Base-by-base conservation (phyloP, 495 filamentous ascomycete genomes). In the Viridothelium virens region DNA sequence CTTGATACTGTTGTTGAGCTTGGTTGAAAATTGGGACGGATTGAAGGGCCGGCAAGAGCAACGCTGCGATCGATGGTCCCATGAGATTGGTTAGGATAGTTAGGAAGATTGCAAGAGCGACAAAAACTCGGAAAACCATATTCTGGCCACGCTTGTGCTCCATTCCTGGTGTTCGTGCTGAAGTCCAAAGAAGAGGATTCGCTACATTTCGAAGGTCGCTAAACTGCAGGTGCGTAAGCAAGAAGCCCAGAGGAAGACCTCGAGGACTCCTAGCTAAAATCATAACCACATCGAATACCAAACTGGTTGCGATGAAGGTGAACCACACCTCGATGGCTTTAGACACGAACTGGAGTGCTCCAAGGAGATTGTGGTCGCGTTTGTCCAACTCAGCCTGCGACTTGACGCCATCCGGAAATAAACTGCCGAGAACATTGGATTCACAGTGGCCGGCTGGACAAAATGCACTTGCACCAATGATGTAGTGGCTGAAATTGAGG, bases 301-400 rank as follows among this genome's bases (percentile, higher is more conserved):
- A 48, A 41, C 66, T 67, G 14, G 70, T 66, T 14, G 72, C 72
- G 36, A 74, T 68, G 63, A 72, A 46, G 37, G 66, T 64, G 70
- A 74, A 74, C 72, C 72, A 74, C 18, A 74, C 63, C 64, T 74
- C 72, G 1, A 74, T 61, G 4, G 64, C 67, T 46, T 74, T 72
- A n/a, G 72, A 64, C 16, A 73, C 72, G 38, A 74, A 74, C 56
- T 73, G 72, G 9, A 74, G 67, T 1, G 68, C 66, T 14, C 70
- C 72, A 9, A 70, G 66, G 3, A 70, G 31, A 36, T 74, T 66
- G 63, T 71, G 72, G 56, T 72, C 70, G 1, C 68, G 50, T 3
- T 63, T 61, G 31, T 74, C 68, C 9, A 74, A 56, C 61, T 67
- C 63, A 1, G 37, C 25, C 36, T 68, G 66, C 31, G 47, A 67